Evolutionary conservation across 139 green algal genomes (phyloP), one percentile per base, ranked within the genome.

Genomic region (Ostreobium quekettii): DNA sequence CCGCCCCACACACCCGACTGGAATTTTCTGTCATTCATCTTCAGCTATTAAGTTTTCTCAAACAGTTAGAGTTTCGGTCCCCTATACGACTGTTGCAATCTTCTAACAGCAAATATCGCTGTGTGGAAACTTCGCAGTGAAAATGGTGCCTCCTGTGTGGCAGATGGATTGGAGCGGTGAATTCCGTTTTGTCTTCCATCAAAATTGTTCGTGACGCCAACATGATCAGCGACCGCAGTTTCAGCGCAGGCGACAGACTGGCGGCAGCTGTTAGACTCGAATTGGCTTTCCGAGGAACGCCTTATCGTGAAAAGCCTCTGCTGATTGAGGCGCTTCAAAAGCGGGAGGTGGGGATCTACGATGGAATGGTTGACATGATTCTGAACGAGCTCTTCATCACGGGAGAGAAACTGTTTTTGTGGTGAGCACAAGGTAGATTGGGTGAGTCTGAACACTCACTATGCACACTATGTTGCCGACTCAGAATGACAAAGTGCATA

Each of bases 361-460:
- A 53, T 19, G 42, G 42, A 19, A 11, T 53, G 11, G 42, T 19
- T 11, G 42, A 53, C 19, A 11, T 11, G 19, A 26, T 53, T 19
- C 11, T 53, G 42, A 53, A 53, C 42, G 42, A 53, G 42, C 11
- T 53, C 15, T 53, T 53, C 42, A 53, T 53, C 42, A 53, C 42
- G 42, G 42, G 42, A 53, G 42, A 53, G 42, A 53, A 53, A 53
- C 11, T 53, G 11, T 53, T 53, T 19, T 26, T 53, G 42, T 53
- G 42, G 42, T 53, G 42, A 11, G 42, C 42, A 11, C 15, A 11
- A 11, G 19, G 19, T 26, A 19, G 42, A 19, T 53, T 53, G 15
- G 42, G n/a, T n/a, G n/a, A n/a, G n/a, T n/a, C n/a, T n/a, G n/a
- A n/a, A n/a, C n/a, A n/a, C n/a, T n/a, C n/a, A n/a, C n/a, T n/a